Conservation (phyloP, 148 eudicot genomes). For the Suaeda aralocaspica region DNA sequence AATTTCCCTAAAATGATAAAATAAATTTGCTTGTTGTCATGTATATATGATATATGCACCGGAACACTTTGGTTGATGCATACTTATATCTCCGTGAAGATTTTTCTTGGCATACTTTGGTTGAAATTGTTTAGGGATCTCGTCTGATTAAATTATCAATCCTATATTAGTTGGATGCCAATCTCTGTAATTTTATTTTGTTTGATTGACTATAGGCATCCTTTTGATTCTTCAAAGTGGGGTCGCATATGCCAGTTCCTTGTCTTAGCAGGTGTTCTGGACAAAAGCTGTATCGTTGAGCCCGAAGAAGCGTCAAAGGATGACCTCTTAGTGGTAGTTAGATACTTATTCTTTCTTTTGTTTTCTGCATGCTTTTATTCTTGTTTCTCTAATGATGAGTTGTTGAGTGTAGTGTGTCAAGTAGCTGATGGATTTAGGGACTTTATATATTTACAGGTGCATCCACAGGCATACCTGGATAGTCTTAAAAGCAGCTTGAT, state of each 20-base stretch:
- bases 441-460: slow-evolving; percentile 50
- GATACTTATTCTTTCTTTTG: not conserved
- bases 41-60: not conserved
- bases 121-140: not conserved
- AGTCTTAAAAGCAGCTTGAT: slow-evolving; percentile 66
- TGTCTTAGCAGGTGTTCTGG: slow-evolving; percentile 49
- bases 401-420: not conserved
- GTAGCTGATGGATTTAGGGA: slow-evolving; percentile 4
- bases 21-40: too few relatives aligned
- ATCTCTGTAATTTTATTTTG: not conserved
- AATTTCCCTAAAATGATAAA: too few relatives aligned
- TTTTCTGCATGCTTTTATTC: not conserved
- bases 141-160: not conserved
- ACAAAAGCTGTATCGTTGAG: slow-evolving; percentile 58
- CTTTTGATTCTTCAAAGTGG: slow-evolving; percentile 98
- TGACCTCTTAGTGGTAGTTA: slow-evolving; percentile 84
- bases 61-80: not conserved
- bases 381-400: not conserved
- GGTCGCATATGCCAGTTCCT: slow-evolving; percentile 87
- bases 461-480: slow-evolving; percentile 70
- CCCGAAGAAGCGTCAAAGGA: slow-evolving; percentile 86
- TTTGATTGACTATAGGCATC: slow-evolving; percentile 60
- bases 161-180: not conserved
- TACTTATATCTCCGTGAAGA: not conserved
- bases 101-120: too few relatives aligned